phyloP scores from a whole-genome alignment of 164 flowering plant species.

The Liquidambar formosana region DNA sequence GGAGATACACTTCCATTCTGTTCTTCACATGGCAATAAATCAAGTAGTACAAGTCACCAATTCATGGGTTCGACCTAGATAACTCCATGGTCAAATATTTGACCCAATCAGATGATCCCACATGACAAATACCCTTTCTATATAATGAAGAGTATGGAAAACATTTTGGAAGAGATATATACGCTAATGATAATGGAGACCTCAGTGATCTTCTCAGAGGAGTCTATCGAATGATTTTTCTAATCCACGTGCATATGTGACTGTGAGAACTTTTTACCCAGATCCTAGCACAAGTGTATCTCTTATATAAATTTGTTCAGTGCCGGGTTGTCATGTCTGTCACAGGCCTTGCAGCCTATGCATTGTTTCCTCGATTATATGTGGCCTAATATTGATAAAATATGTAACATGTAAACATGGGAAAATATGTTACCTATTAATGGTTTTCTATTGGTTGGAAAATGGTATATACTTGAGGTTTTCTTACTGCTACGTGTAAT shows the following conservation, averaged over 20 bases:
- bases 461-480: conserved; percentile 4
- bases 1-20: too few species aligned
- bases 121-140: too few species aligned
- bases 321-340: not conserved
- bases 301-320: not conserved
- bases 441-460: not conserved
- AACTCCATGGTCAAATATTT: too few species aligned
- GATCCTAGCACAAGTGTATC: not conserved
- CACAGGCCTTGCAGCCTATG: not conserved
- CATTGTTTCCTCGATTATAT: not conserved
- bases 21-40: not conserved
- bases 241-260: not conserved
- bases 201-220: not conserved
- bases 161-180: not conserved
- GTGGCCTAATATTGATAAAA: not conserved
- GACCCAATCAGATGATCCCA: too few species aligned
- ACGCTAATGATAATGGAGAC: not conserved
- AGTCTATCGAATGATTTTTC: not conserved
- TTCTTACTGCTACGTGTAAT: conserved; percentile 11
- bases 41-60: not conserved
- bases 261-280: not conserved
- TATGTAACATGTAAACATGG: not conserved
- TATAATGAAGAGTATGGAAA: not conserved
- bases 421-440: not conserved
- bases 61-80: not conserved